These are phyloP conservation scores for Epichloe scottii DNA, from an alignment of 2,329 filamentous ascomycete genomes.

Conservation along the genomic window DNA sequence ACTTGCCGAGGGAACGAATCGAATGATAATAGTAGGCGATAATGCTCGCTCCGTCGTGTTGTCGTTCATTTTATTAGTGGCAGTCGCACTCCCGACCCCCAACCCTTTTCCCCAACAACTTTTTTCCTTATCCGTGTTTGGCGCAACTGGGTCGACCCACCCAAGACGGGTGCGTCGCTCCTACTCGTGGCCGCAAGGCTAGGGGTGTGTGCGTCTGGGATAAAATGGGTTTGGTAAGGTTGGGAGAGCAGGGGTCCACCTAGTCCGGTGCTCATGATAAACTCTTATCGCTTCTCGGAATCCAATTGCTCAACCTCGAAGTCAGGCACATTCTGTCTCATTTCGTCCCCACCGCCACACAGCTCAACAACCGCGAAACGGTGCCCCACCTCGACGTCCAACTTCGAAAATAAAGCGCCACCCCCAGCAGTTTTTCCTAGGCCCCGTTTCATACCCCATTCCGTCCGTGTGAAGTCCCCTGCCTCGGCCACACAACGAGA, in stretches of 20 bases:
- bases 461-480: constrained; percentile 9
- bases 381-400: background rate
- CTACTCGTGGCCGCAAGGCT: constrained; percentile 1
- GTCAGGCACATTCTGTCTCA: background rate
- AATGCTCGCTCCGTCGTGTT: too few species aligned
- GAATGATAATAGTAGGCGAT: too few species aligned
- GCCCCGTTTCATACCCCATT: background rate
- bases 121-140: constrained; percentile 4
- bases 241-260: constrained; percentile 1
- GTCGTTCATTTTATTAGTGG: too few species aligned
- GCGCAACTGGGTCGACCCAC: background rate
- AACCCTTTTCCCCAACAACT: constrained; percentile 11
- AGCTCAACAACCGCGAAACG: constrained; percentile 1
- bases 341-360: constrained; percentile 1
- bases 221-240: constrained; percentile 6
- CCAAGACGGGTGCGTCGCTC: background rate
- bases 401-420: constrained; percentile 1
- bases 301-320: too few species aligned
- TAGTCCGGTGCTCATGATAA: background rate
- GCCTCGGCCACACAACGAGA: constrained; percentile 7
- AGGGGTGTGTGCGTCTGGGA: background rate
- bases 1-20: too few species aligned
- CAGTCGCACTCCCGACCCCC: constrained; percentile 3
- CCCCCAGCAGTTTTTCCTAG: background rate
- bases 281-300: too few species aligned